A percentile compares a stretch with the other conserved stretches of the same genome.
Conservation (phyloP, 2,329 filamentous ascomycete species). For the Exophiala viscosa region DNA sequence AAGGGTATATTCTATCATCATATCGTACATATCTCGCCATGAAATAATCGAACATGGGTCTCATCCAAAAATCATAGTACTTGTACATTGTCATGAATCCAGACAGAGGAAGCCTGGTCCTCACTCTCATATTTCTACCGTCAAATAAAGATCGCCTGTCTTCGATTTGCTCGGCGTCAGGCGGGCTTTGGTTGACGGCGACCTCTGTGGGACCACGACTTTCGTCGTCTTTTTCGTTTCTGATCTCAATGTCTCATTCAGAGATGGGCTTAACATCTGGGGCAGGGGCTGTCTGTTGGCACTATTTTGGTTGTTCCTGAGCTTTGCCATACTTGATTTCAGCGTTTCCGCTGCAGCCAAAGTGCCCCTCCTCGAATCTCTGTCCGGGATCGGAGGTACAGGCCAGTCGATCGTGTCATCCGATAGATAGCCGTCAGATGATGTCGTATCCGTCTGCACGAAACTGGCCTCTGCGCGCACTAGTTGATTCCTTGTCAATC, state of each 20-base stretch:
- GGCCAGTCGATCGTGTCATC: slow-evolving; percentile 23
- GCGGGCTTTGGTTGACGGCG: slow-evolving; percentile 20
- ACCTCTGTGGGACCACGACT: slow-evolving; percentile 6
- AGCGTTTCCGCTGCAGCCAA: not conserved
- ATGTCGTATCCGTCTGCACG: slow-evolving; percentile 21
- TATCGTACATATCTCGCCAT: too few relatives aligned
- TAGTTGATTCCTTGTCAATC: slow-evolving; percentile 12
- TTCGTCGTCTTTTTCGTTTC: slow-evolving; percentile 1
- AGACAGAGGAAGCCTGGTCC: not conserved
- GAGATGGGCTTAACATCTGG: slow-evolving; percentile 1
- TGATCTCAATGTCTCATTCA: slow-evolving; percentile 7
- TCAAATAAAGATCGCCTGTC: slow-evolving; percentile 26
- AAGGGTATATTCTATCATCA: too few relatives aligned
- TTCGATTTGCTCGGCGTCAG: slow-evolving; percentile 25
- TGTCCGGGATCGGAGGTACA: slow-evolving; percentile 10
- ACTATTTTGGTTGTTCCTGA: slow-evolving; percentile 5
- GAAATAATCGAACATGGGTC: too few relatives aligned
- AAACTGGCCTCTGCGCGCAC: slow-evolving; percentile 15
- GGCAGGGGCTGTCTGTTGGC: slow-evolving; percentile 6
- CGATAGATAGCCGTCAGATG: slow-evolving; percentile 21
- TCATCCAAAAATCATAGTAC: too few relatives aligned
- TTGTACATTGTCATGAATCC: not conserved
- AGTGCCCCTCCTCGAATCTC: slow-evolving; percentile 2
- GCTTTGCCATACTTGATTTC: slow-evolving; percentile 1
- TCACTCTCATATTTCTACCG: slow-evolving; percentile 16